Conservation (phyloP, 805 yeast species). For the Peterozyma toletana region DNA sequence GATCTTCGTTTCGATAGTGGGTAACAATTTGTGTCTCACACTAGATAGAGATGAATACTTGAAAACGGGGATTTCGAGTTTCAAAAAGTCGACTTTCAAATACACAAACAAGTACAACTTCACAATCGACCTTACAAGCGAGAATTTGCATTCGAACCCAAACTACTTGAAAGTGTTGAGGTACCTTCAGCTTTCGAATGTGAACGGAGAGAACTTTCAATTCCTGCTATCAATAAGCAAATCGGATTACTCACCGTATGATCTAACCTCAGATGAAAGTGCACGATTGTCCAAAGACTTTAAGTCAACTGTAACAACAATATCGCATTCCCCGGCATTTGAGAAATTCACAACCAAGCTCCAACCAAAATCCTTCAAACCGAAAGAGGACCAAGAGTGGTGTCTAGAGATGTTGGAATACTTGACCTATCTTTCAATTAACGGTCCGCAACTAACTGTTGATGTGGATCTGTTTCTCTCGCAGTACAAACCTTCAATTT, state of each 20-base stretch:
- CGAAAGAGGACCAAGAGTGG: constrained; percentile 15
- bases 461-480: constrained; percentile 18
- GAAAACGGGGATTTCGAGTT: background rate
- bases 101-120: background rate
- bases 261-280: constrained; percentile 59
- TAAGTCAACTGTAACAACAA: background rate
- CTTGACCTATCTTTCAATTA: constrained; percentile 18
- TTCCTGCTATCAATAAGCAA: background rate
- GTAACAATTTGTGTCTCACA: constrained; percentile 1
- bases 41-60: background rate
- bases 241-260: constrained; percentile 76
- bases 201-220: background rate
- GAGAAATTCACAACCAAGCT: background rate
- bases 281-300: background rate
- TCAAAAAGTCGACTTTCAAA: constrained; percentile 3
- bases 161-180: constrained; percentile 2
- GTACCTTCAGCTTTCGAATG: constrained; percentile 7
- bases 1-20: constrained; percentile 1
- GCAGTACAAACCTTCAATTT: constrained; percentile 13
- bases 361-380: background rate
- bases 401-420: constrained; percentile 19
- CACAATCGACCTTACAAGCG: background rate
- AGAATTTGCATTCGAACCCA: background rate
- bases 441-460: constrained; percentile 17
- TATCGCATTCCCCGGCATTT: background rate